A percentile compares a stretch with the other conserved stretches of the same genome.
Conservation (phyloP, 441 rosid genomes). For the Pelargonium citronellum region DNA sequence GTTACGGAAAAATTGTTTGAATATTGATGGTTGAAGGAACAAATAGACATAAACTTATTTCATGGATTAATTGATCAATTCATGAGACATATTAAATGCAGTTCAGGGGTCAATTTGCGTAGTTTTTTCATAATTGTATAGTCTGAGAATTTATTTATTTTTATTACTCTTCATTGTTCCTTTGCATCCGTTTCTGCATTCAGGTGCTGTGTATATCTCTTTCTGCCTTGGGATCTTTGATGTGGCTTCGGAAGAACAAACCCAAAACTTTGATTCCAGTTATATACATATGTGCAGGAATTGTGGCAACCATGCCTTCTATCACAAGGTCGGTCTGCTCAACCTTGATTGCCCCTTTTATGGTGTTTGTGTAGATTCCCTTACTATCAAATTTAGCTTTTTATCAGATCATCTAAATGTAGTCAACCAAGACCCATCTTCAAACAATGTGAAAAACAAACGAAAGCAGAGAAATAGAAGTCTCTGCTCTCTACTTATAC, state of each 20-base stretch:
- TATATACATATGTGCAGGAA: slow-evolving; percentile 73
- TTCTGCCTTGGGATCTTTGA: slow-evolving; percentile 86
- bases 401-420: too few species aligned
- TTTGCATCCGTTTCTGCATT: slow-evolving; percentile 19
- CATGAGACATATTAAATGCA: not conserved
- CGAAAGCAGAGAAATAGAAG: too few species aligned
- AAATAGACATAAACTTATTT: too few species aligned
- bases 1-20: too few species aligned
- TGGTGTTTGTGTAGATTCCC: too few species aligned
- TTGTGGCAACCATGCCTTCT: slow-evolving; percentile 91
- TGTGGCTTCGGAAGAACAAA: slow-evolving; percentile 93
- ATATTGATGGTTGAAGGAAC: too few species aligned
- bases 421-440: too few species aligned
- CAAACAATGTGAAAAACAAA: too few species aligned
- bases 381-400: too few species aligned
- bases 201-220: slow-evolving; percentile 83
- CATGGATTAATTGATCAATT: too few species aligned
- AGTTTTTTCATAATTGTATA: not conserved
- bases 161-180: not conserved
- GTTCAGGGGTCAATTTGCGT: not conserved
- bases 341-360: not conserved
- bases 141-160: not conserved
- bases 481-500: too few species aligned
- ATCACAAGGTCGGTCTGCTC: slow-evolving; percentile 51
- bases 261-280: slow-evolving; percentile 79